Evolutionary conservation across 805 yeast species (phyloP).

Genomic region (Wickerhamomyces sydowiorum): DNA sequence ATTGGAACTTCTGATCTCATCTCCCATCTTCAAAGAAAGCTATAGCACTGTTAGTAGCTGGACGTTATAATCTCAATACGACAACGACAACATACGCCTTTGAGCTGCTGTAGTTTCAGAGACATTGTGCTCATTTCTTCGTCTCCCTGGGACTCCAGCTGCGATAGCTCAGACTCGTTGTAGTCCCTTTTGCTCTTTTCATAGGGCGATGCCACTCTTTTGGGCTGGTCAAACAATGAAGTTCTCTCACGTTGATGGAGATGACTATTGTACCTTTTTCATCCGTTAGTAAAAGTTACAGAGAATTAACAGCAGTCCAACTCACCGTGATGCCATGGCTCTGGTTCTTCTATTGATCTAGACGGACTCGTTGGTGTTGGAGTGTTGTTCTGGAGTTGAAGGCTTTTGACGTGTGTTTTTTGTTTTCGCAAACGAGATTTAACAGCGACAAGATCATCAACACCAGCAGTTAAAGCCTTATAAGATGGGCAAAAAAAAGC

Average conservation of each 20-base stretch:
- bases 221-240: slow-evolving; percentile 20
- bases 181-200: slow-evolving; percentile 32
- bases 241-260: slow-evolving; percentile 10
- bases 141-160: slow-evolving; percentile 62
- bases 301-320: background rate
- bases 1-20: slow-evolving; percentile 52
- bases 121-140: slow-evolving; percentile 51
- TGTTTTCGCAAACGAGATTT: background rate
- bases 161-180: slow-evolving; percentile 48
- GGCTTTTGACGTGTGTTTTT: too few species aligned
- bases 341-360: too few species aligned
- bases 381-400: too few species aligned
- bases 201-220: slow-evolving; percentile 37
- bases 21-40: slow-evolving; percentile 55
- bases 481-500: background rate
- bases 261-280: background rate
- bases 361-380: too few species aligned
- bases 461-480: background rate
- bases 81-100: slow-evolving; percentile 36
- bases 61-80: too few species aligned
- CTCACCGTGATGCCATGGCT: background rate
- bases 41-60: slow-evolving; percentile 2
- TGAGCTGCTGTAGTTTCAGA: slow-evolving; percentile 47
- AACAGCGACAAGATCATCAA: background rate
- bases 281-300: background rate